Percentiles rank a stretch among this genome's conserved stretches.
These are phyloP conservation scores for Candida tammaniensis DNA, from an alignment of 805 yeast species.

Conservation along the genomic window DNA sequence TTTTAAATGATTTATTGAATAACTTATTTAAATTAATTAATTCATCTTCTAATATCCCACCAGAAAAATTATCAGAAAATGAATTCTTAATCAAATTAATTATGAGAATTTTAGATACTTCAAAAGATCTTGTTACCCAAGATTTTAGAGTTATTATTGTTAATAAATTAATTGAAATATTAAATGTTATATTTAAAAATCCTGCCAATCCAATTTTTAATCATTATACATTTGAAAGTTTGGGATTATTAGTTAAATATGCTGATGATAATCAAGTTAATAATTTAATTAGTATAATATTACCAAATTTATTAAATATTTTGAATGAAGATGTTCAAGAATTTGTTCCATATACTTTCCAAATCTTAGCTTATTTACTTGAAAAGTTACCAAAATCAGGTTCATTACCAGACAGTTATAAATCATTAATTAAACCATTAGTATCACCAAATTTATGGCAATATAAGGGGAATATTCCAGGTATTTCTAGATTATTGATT, in stretches of 20 bases:
- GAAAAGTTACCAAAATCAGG: conserved; percentile 50
- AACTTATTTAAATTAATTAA: conserved; percentile 66
- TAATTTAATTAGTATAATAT: conserved; percentile 47
- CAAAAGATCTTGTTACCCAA: conserved; percentile 59
- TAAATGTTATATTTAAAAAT: conserved; percentile 71
- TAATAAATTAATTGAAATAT: conserved; percentile 65
- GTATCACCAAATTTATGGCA: conserved; percentile 95
- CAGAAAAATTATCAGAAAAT: conserved; percentile 92
- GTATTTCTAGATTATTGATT: conserved; percentile 74
- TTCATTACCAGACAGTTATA: conserved; percentile 61
- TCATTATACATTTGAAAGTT: conserved; percentile 86
- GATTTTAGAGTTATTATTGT: conserved; percentile 47
- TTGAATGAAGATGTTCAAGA: conserved; percentile 87
- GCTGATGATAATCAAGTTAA: conserved; percentile 27
- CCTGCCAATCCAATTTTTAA: conserved; percentile 95
- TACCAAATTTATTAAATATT: conserved; percentile 66
- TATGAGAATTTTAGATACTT: conserved; percentile 74
- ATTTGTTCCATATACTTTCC: conserved; percentile 90
- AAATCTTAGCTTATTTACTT: conserved; percentile 75
- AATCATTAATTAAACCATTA: conserved; percentile 71
- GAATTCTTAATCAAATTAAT: conserved; percentile 88
- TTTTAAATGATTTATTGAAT: conserved; percentile 56
- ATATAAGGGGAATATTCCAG: conserved; percentile 88
- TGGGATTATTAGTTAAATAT: conserved; percentile 70
- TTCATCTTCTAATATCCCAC: conserved; percentile 32